Evolutionary conservation across 495 filamentous ascomycete species (phyloP), one percentile per base, ranked within the genome.

Genomic region (Trichocladium antarcticum): DNA sequence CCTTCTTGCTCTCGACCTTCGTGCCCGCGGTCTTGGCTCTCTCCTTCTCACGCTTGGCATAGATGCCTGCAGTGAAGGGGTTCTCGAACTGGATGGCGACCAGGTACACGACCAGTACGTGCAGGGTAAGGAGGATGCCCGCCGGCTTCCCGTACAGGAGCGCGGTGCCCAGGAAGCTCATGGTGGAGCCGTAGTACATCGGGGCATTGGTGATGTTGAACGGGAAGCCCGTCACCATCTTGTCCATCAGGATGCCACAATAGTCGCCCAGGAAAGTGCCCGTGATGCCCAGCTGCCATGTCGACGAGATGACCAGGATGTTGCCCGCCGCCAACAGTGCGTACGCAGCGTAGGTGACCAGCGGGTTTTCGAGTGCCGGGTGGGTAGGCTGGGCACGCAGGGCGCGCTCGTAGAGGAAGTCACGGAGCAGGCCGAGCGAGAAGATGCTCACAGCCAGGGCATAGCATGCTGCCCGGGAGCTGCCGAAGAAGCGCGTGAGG

Each of bases 231-330:
- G 87, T 94, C 37, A 98, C 89, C 40, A 85, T 87, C 59, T 79
- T 74, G 60, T 96, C 89, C 92, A 97, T 93, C 54, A 98, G 73
- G 61, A 98, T 97, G 32, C 92, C 92, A 59, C 95, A 98, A 71
- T 98, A 98, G 71, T 98, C 92, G 48, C 92, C 92, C 21, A 98
- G 73, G 65, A 96, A 98, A 54, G 92, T 98, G 47, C 92, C 93
- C 9, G 92, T 97, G 51, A 98, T 74, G 37, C 92, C 92, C n/a
- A 98, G 77, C 22, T 81, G 84, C 79, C 81, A 95, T 71, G 94
- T 97, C 51, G 80, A 86, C 24, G 81, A 81, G 15, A 97, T 63
- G 21, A 98, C 92, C 15, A 98, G 78, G 45, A 85, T 66, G 59
- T 95, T 96, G 37, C 92, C 93, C 34, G 71, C 48, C 37, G 74